These are phyloP conservation scores for Melastoma candidum DNA, from an alignment of 441 rosid genomes.

Conservation along the genomic window DNA sequence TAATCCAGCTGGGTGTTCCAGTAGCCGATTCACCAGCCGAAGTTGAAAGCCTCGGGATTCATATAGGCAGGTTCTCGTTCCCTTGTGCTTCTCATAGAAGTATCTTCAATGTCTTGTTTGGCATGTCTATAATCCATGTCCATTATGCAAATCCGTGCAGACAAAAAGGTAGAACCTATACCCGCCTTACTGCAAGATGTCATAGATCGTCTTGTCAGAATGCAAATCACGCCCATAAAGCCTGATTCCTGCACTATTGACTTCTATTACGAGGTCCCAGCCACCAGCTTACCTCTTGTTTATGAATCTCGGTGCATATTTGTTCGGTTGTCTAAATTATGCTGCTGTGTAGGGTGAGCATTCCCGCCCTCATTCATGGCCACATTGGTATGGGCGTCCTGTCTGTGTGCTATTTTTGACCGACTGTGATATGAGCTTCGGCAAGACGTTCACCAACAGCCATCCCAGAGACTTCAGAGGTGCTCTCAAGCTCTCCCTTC, in stretches of 20 bases:
- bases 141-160: slow-evolving; percentile 24
- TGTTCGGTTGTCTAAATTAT: slow-evolving; percentile 1
- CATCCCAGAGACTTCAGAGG: slow-evolving; percentile 78
- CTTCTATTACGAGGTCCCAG: slow-evolving; percentile 63
- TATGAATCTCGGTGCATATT: slow-evolving; percentile 3
- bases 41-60: slow-evolving; percentile 40
- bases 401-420: slow-evolving; percentile 56
- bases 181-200: slow-evolving; percentile 73
- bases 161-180: slow-evolving; percentile 51
- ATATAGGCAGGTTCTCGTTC: slow-evolving; percentile 43
- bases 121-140: no score
- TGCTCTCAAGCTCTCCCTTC: slow-evolving; percentile 62
- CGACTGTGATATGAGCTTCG: slow-evolving; percentile 76
- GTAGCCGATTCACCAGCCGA: slow-evolving; percentile 64
- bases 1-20: slow-evolving; percentile 83
- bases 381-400: slow-evolving; percentile 75
- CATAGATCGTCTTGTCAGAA: slow-evolving; percentile 48
- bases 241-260: slow-evolving; percentile 85
- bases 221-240: slow-evolving; percentile 48
- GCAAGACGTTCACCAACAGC: slow-evolving; percentile 43
- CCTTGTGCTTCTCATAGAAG: background rate
- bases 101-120: no score
- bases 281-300: slow-evolving; percentile 1
- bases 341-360: slow-evolving; percentile 62
- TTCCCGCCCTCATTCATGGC: slow-evolving; percentile 73